Conservation (phyloP, 1,284 basidiomycete species). For the Acaromyces ingoldii region DNA sequence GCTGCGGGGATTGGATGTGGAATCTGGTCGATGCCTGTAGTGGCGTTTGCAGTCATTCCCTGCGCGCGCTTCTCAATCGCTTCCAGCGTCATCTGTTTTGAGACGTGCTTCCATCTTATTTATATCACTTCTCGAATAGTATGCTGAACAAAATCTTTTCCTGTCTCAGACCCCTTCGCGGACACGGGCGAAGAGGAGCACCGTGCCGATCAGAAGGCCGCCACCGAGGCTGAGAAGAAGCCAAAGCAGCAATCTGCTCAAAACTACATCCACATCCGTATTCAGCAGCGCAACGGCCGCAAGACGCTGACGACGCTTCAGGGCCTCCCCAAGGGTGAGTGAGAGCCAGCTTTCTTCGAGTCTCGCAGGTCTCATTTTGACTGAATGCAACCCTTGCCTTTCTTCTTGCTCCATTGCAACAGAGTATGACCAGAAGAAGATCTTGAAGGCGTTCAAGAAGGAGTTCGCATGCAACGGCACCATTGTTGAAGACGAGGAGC, state of each 20-base stretch:
- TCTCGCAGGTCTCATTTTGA: neutral
- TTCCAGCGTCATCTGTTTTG: no score
- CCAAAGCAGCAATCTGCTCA: conserved; percentile 28
- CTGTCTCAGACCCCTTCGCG: conserved; percentile 45
- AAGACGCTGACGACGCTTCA: conserved; percentile 98
- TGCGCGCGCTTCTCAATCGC: no score
- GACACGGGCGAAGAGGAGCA: conserved; percentile 47
- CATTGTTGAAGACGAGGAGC: conserved; percentile 91
- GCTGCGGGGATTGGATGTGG: neutral
- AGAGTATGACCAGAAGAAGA: conserved; percentile 98
- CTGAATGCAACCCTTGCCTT: neutral
- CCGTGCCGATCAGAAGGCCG: conserved; percentile 12
- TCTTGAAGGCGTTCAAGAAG: conserved; percentile 98
- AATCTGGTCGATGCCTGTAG: no score
- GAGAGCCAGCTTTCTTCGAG: neutral
- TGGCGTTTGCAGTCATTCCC: no score
- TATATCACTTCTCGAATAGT: no score
- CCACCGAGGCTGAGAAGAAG: conserved; percentile 7
- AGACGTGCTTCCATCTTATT: no score
- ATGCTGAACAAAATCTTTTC: neutral
- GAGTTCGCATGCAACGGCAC: conserved; percentile 99
- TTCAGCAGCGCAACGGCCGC: conserved; percentile 98
- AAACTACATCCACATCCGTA: conserved; percentile 58
- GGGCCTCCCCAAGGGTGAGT: conserved; percentile 82
- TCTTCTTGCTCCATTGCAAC: conserved; percentile 11